These are phyloP conservation scores for Thozetella sp. DNA, from an alignment of 495 filamentous ascomycete genomes.

Conservation along the genomic window DNA sequence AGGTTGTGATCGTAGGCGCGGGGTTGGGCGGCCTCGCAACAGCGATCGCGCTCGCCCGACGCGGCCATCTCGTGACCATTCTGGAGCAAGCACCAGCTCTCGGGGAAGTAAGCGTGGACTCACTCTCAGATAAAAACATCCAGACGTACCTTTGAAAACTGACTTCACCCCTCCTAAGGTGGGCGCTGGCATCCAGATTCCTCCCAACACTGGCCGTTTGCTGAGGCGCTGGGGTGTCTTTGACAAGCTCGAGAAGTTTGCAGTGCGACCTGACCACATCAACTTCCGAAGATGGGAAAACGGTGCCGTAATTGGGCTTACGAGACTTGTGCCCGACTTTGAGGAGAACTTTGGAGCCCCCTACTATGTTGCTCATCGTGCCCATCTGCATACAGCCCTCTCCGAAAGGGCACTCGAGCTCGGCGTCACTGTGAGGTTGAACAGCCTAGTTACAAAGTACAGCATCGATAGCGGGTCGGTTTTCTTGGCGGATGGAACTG, in stretches of 20 bases:
- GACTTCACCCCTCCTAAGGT: neutral
- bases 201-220: constrained; percentile 37
- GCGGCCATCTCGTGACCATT: constrained; percentile 24
- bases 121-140: too few relatives aligned
- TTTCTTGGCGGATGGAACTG: neutral
- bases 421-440: neutral
- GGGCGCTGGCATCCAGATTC: constrained; percentile 45
- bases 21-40: constrained; percentile 60
- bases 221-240: neutral
- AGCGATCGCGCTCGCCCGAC: constrained; percentile 38
- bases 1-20: constrained; percentile 58
- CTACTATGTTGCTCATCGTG: neutral
- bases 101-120: constrained; percentile 21
- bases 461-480: neutral
- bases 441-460: neutral
- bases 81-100: constrained; percentile 23
- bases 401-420: neutral
- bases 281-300: neutral
- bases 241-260: neutral
- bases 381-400: neutral
- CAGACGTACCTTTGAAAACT: too few relatives aligned
- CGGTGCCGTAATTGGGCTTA: neutral
- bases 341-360: neutral
- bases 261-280: neutral
- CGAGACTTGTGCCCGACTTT: neutral